Percentiles rank a stretch among this genome's conserved stretches.
phyloP scores from a whole-genome alignment of 176 grass and related monocot genomes.

The Chloris gayana region DNA sequence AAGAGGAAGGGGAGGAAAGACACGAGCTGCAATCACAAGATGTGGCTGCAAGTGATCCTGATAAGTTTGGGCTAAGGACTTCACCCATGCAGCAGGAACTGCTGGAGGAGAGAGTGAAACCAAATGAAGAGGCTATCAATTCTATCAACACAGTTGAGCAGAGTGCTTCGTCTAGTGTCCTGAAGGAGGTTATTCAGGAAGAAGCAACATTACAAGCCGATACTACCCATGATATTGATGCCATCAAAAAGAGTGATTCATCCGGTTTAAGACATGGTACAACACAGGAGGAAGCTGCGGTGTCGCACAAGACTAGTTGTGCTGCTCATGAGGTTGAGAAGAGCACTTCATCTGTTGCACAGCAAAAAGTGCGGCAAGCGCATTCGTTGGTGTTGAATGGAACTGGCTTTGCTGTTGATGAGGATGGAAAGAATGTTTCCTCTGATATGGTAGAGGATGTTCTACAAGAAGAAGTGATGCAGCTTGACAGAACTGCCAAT shows the following conservation, averaged over 20 bases:
- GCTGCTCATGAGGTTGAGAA: constrained; percentile 5
- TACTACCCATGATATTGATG: constrained; percentile 19
- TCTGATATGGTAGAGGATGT: constrained; percentile 19
- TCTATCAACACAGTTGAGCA: constrained; percentile 12
- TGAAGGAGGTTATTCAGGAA: constrained; percentile 26
- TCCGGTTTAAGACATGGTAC: constrained; percentile 11
- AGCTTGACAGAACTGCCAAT: not conserved
- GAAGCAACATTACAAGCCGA: constrained; percentile 15
- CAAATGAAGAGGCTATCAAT: not conserved
- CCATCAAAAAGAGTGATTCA: not conserved
- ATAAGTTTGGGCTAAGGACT: constrained; percentile 28
- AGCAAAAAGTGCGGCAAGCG: not conserved
- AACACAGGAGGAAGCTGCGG: not conserved
- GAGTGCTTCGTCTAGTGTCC: constrained; percentile 22
- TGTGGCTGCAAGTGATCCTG: constrained; percentile 28
- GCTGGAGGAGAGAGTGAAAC: constrained; percentile 2
- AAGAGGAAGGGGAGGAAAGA: not conserved
- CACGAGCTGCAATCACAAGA: constrained; percentile 10
- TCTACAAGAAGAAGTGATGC: constrained; percentile 31
- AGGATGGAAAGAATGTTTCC: not conserved
- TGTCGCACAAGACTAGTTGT: not conserved
- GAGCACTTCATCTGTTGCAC: not conserved
- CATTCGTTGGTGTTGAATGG: not conserved
- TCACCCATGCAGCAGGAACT: constrained; percentile 4
- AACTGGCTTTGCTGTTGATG: not conserved